A percentile compares a stretch with the other conserved stretches of the same genome.
These are phyloP conservation scores for Fusarium sp. DNA, from an alignment of 2,329 filamentous ascomycete species.

Conservation along the genomic window DNA sequence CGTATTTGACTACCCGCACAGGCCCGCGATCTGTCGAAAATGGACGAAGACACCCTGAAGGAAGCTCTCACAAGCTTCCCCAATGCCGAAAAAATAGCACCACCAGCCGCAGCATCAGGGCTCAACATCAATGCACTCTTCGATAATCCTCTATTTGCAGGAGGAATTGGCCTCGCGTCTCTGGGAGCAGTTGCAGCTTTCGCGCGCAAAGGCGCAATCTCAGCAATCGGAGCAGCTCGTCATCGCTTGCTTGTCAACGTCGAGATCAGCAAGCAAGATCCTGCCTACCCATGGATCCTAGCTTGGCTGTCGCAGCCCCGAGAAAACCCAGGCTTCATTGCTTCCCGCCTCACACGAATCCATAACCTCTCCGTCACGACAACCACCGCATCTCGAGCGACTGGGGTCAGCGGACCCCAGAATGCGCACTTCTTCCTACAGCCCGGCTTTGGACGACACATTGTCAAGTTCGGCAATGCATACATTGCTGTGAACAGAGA, in stretches of 20 bases:
- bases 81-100: slow-evolving; percentile 51
- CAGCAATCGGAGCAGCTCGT: slow-evolving; percentile 79
- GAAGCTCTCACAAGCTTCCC: slow-evolving; percentile 38
- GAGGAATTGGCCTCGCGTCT: slow-evolving; percentile 90
- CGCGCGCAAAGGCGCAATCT: slow-evolving; percentile 81
- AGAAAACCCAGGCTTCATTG: slow-evolving; percentile 70
- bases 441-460: slow-evolving; percentile 89
- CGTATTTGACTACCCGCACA: slow-evolving; percentile 20
- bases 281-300: slow-evolving; percentile 93
- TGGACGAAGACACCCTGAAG: slow-evolving; percentile 40
- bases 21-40: slow-evolving; percentile 11
- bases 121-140: slow-evolving; percentile 70
- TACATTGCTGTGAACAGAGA: slow-evolving; percentile 90
- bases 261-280: slow-evolving; percentile 94
- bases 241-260: slow-evolving; percentile 92
- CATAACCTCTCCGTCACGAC: slow-evolving; percentile 72
- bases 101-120: slow-evolving; percentile 50
- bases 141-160: slow-evolving; percentile 73
- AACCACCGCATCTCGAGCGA: slow-evolving; percentile 70
- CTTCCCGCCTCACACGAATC: slow-evolving; percentile 69
- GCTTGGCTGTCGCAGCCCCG: slow-evolving; percentile 93
- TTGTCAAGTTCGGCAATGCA: slow-evolving; percentile 86
- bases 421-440: slow-evolving; percentile 89
- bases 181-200: slow-evolving; percentile 86
- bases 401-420: slow-evolving; percentile 73